Base-by-base conservation (phyloP, 2,329 filamentous ascomycete species). In the Penicillium sp. region DNA sequence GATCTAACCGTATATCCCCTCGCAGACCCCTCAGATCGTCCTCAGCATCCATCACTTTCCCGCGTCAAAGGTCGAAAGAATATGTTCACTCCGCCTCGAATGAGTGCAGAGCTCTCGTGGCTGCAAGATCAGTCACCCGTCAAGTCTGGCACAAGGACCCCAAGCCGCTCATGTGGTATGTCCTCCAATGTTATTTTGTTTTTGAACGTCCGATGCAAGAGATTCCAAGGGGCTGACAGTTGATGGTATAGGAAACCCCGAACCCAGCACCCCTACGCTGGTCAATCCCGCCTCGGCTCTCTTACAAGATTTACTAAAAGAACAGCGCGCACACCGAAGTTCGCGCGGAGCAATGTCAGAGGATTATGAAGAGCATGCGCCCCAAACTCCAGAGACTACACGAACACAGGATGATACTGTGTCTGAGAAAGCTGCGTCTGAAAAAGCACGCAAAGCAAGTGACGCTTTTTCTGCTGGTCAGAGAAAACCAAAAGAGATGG, bases 211-310 rank as follows among this genome's bases (percentile, higher is more conserved):
- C 16, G 11, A 38, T 40, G 10, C 10, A 14, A 8, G 3, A 9
- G 9, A 10, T 8, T 10, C 4, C 5, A 50, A 19, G 18, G 10
- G 23, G 39, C 51, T 54, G 50, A 63, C 34, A 1, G 3, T 38
- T 27, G 19, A 36, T 39, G n/a, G 36, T 19, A 29, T 47, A 74
- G 71, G 59, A 51, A 70, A 64, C 6, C 65, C 67, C 2, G 72
- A 74, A 16, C 55, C 61, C 4, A 59, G 54, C 14, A 61, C 67
- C 10, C 62, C 68, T 2, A 66, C 70, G 7, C 49, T 73, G 2
- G 73, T 75, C 8, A 74, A 75, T 42, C 73, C 74, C 10, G 68
- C 70, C 2, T 76, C 74, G 1, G 61, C 65, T 18, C 66, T 76
- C 3, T 59, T 76, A 18, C 73, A 76, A 48, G 71, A 69, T 51